Evolutionary conservation across 2,329 filamentous ascomycete genomes (phyloP).

Genomic region (Onygena corvina): DNA sequence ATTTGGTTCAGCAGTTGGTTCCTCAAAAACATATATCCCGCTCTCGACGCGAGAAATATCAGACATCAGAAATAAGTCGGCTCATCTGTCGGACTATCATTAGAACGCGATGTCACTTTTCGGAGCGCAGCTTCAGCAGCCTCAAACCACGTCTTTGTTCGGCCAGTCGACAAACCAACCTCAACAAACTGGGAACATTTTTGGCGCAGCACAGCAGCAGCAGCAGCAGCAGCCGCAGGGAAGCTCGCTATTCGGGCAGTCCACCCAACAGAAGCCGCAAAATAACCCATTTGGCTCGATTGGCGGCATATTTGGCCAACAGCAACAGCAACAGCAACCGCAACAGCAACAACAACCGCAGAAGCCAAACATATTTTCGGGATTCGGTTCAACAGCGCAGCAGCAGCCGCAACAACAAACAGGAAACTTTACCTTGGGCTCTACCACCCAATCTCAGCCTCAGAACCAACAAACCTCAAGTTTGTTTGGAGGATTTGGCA

Average conservation of each 20-base stretch:
- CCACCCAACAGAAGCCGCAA: constrained; percentile 16
- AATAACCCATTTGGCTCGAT: constrained; percentile 19
- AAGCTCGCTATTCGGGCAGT: constrained; percentile 10
- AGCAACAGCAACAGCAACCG: too few species aligned
- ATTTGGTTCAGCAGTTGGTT: too few species aligned
- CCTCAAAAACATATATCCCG: too few species aligned
- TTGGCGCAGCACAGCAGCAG: constrained; percentile 17
- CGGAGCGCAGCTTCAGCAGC: constrained; percentile 13
- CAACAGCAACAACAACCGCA: constrained; percentile 33
- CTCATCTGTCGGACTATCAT: neutral
- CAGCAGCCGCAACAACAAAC: constrained; percentile 32
- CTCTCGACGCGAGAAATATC: too few species aligned
- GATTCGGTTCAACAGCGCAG: constrained; percentile 23
- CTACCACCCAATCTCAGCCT: constrained; percentile 11
- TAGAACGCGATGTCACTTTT: constrained; percentile 13
- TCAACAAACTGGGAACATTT: constrained; percentile 13
- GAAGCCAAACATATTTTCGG: constrained; percentile 32
- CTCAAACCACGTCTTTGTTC: constrained; percentile 11
- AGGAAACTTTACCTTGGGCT: constrained; percentile 14
- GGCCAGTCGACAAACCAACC: constrained; percentile 13
- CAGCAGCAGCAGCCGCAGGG: constrained; percentile 18
- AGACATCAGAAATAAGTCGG: too few species aligned
- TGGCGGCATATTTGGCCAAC: too few species aligned
- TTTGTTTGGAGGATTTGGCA: constrained; percentile 8
- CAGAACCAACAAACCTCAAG: constrained; percentile 14